phyloP scores from a whole-genome alignment of 805 yeast genomes.

The Hanseniaspora hatyaiensis region DNA sequence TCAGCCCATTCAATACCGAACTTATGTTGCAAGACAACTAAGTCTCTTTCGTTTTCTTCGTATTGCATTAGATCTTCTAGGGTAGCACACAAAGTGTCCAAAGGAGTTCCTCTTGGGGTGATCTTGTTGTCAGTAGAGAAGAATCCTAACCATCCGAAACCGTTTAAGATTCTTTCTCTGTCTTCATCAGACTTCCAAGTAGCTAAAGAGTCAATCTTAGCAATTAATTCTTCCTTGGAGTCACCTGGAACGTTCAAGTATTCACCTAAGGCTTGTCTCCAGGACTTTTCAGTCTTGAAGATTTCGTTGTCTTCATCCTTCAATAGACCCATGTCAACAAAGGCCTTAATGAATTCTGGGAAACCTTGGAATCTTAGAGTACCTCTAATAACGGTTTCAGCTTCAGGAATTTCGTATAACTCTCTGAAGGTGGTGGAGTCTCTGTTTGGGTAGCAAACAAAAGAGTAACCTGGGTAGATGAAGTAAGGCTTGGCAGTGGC shows the following conservation, averaged over 20 bases:
- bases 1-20: slow-evolving; percentile 95
- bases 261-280: slow-evolving; percentile 79
- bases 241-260: slow-evolving; percentile 64
- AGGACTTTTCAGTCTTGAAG: slow-evolving; percentile 47
- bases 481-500: slow-evolving; percentile 87
- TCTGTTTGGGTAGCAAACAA: slow-evolving; percentile 95
- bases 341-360: slow-evolving; percentile 93
- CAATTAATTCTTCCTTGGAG: slow-evolving; percentile 59
- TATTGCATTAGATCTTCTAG: slow-evolving; percentile 92
- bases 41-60: slow-evolving; percentile 88
- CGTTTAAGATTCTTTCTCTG: slow-evolving; percentile 74
- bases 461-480: slow-evolving; percentile 89
- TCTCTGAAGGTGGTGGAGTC: slow-evolving; percentile 91
- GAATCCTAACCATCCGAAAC: slow-evolving; percentile 88
- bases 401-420: slow-evolving; percentile 90
- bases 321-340: slow-evolving; percentile 87
- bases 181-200: slow-evolving; percentile 70
- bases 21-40: slow-evolving; percentile 92
- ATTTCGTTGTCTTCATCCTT: slow-evolving; percentile 58
- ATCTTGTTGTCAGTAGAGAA: slow-evolving; percentile 56
- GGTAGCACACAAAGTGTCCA: slow-evolving; percentile 94
- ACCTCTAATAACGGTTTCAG: slow-evolving; percentile 92
- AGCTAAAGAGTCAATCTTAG: slow-evolving; percentile 66
- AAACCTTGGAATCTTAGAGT: slow-evolving; percentile 96
- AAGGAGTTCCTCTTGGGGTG: slow-evolving; percentile 84